A percentile compares a stretch with the other conserved stretches of the same genome.
Evolutionary conservation across 1,284 basidiomycete species (phyloP).

Genomic region (Rhodotorula sp.): DNA sequence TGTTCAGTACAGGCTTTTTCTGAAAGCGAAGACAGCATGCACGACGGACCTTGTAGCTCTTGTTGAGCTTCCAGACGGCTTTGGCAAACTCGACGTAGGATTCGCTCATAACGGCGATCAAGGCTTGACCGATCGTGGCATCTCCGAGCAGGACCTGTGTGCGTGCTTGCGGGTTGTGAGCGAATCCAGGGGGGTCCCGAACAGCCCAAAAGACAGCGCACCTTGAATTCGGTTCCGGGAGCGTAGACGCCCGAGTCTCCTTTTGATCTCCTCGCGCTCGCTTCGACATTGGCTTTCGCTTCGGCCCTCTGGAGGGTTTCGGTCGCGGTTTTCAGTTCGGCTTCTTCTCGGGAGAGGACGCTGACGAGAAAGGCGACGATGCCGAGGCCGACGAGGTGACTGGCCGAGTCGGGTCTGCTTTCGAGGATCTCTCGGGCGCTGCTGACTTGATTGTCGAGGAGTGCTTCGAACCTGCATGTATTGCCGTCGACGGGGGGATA

Average conservation of each 20-base stretch:
- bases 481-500: background rate
- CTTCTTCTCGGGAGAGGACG: constrained; percentile 38
- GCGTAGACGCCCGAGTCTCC: constrained; percentile 26
- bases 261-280: constrained; percentile 18
- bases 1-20: background rate
- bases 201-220: background rate
- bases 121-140: constrained; percentile 36
- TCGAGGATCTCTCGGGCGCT: constrained; percentile 19
- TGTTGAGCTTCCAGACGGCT: constrained; percentile 42
- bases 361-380: constrained; percentile 39
- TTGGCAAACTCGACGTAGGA: constrained; percentile 34
- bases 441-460: constrained; percentile 40
- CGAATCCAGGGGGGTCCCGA: too few species aligned
- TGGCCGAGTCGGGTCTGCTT: constrained; percentile 18
- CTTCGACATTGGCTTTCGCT: constrained; percentile 11
- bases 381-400: constrained; percentile 36
- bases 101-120: constrained; percentile 41
- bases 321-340: constrained; percentile 28
- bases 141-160: constrained; percentile 38
- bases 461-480: constrained; percentile 22
- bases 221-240: constrained; percentile 40
- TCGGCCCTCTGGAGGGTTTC: constrained; percentile 38
- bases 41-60: constrained; percentile 36
- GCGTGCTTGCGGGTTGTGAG: too few species aligned
- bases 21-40: background rate